These are phyloP conservation scores for Arthromyces matolae DNA, from an alignment of 768 basidiomycete genomes.

Conservation along the genomic window DNA sequence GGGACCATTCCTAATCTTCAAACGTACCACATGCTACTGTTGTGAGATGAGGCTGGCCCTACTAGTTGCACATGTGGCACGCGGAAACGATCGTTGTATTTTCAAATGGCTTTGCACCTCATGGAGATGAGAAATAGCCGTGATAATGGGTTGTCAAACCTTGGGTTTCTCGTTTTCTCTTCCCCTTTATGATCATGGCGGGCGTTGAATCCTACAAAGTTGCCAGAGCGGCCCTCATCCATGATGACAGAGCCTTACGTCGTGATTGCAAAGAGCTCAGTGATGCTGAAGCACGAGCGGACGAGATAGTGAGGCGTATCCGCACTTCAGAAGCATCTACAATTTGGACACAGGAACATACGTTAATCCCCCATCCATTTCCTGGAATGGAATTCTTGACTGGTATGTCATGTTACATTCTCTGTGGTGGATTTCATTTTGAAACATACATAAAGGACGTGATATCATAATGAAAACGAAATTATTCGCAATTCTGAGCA, in stretches of 20 bases:
- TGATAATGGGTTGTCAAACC: not conserved
- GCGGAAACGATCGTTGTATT: too few species aligned
- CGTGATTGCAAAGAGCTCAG: constrained; percentile 37
- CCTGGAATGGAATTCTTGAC: constrained; percentile 80
- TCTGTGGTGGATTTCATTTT: not conserved
- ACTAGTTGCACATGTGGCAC: too few species aligned
- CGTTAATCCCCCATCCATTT: constrained; percentile 57
- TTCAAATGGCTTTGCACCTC: too few species aligned
- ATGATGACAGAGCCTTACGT: constrained; percentile 46
- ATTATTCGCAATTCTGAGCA: constrained; percentile 58
- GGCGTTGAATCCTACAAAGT: constrained; percentile 27
- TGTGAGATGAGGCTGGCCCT: too few species aligned
- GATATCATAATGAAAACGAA: constrained; percentile 56
- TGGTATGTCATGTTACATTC: constrained; percentile 31
- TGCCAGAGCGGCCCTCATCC: constrained; percentile 34
- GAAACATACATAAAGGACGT: constrained; percentile 36
- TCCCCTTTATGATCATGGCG: constrained; percentile 1
- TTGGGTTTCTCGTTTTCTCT: not conserved
- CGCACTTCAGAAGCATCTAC: constrained; percentile 49
- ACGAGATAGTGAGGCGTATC: constrained; percentile 51
- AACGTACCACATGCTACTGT: too few species aligned
- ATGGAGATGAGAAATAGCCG: too few species aligned
- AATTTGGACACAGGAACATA: constrained; percentile 57
- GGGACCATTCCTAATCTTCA: too few species aligned
- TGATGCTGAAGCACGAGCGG: constrained; percentile 47